Percentiles rank a stretch among this genome's conserved stretches.
phyloP scores from a whole-genome alignment of 2,329 filamentous ascomycete genomes.

The Microdochium bolleyi region DNA sequence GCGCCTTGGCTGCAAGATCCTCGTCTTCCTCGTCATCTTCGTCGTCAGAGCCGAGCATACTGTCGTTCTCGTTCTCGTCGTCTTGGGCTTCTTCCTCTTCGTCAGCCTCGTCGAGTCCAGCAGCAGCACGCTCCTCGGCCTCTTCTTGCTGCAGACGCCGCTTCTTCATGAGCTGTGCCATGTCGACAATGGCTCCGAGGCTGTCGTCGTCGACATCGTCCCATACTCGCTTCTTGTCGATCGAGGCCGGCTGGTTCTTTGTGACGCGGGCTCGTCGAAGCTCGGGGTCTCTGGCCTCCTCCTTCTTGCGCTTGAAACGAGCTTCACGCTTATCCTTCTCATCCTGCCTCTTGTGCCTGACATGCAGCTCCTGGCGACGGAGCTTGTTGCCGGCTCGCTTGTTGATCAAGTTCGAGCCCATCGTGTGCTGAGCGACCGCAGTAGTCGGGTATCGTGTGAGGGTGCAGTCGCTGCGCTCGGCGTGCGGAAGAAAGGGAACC shows the following conservation, averaged over 20 bases:
- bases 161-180: conserved; percentile 48
- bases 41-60: conserved; percentile 65
- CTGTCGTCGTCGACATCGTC: conserved; percentile 64
- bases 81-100: conserved; percentile 14
- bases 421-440: background rate
- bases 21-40: conserved; percentile 24
- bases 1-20: conserved; percentile 29
- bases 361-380: conserved; percentile 67
- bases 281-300: conserved; percentile 76
- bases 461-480: background rate
- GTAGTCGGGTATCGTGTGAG: background rate
- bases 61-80: conserved; percentile 57
- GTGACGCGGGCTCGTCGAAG: conserved; percentile 65
- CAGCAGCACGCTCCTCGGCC: conserved; percentile 34
- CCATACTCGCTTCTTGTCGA: conserved; percentile 87
- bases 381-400: conserved; percentile 62
- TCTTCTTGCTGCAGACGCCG: conserved; percentile 43
- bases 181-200: conserved; percentile 46
- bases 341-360: conserved; percentile 70
- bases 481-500: background rate
- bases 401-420: conserved; percentile 10
- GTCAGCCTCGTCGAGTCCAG: conserved; percentile 30
- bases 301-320: conserved; percentile 71
- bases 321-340: conserved; percentile 69
- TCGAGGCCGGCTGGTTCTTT: conserved; percentile 70